Percentiles rank a stretch among this genome's conserved stretches.
Conservation (phyloP, 805 yeast genomes). For the Spathaspora girioi region DNA sequence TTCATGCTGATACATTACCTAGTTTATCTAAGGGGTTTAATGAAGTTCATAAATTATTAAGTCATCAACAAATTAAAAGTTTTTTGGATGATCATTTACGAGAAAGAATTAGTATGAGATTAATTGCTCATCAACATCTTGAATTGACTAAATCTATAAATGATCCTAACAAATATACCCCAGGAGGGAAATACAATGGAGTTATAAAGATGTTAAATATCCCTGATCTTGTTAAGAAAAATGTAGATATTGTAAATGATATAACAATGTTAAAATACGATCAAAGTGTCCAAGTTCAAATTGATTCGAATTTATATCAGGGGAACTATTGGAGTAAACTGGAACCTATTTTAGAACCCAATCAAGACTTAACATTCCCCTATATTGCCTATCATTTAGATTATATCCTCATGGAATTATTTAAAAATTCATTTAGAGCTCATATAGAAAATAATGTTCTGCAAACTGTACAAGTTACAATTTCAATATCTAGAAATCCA, state of each 20-base stretch:
- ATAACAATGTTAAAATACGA: constrained; percentile 83
- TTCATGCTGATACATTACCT: constrained; percentile 83
- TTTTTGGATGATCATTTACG: constrained; percentile 74
- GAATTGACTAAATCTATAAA: constrained; percentile 46
- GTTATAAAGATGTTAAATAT: constrained; percentile 67
- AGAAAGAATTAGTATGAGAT: constrained; percentile 83
- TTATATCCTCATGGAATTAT: constrained; percentile 78
- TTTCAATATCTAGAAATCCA: constrained; percentile 28
- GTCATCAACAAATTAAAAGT: constrained; percentile 47
- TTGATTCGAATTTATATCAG: constrained; percentile 42
- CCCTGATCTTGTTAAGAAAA: constrained; percentile 56
- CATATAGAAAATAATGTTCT: constrained; percentile 63
- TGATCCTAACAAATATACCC: constrained; percentile 34
- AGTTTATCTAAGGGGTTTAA: constrained; percentile 77
- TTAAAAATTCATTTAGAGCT: constrained; percentile 86
- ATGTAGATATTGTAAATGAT: constrained; percentile 75
- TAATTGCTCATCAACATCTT: constrained; percentile 83
- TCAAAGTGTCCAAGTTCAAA: constrained; percentile 55
- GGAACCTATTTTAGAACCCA: constrained; percentile 20
- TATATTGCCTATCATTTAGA: constrained; percentile 87
- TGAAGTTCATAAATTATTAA: constrained; percentile 51
- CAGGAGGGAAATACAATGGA: constrained; percentile 53
- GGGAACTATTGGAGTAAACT: constrained; percentile 26
- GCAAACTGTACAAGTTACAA: constrained; percentile 37
- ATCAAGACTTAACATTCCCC: constrained; percentile 54